phyloP scores from a whole-genome alignment of 2,329 filamentous ascomycete species.

The Beauveria caledonica region DNA sequence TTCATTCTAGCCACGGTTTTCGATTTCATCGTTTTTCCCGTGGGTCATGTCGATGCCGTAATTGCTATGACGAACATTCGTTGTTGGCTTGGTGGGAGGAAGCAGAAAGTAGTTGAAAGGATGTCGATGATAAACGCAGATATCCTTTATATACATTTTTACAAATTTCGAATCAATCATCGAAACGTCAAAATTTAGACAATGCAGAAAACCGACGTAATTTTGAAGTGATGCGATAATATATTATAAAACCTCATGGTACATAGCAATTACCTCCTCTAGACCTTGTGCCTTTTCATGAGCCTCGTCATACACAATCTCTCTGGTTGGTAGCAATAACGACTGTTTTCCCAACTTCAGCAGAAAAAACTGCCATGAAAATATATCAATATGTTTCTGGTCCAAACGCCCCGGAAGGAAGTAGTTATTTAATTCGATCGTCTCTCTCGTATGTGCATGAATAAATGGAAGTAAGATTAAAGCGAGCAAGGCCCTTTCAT shows the following conservation, averaged over 20 bases:
- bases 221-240: neutral
- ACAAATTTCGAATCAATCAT: too few relatives aligned
- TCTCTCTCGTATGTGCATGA: conserved; percentile 8
- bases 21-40: too few relatives aligned
- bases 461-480: conserved; percentile 8
- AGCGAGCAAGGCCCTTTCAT: neutral
- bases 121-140: too few relatives aligned
- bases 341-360: neutral
- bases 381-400: neutral
- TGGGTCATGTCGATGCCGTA: too few relatives aligned
- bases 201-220: too few relatives aligned
- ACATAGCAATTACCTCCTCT: conserved; percentile 11
- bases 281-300: neutral
- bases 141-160: neutral
- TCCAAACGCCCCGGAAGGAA: conserved; percentile 7
- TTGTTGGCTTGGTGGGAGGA: too few relatives aligned
- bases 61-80: too few relatives aligned
- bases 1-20: too few relatives aligned
- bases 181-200: too few relatives aligned
- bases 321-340: neutral
- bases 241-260: conserved; percentile 1
- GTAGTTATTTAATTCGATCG: conserved; percentile 8
- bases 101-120: too few relatives aligned
- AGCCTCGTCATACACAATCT: neutral
- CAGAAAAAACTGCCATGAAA: neutral